Conservation (phyloP, 805 yeast genomes). For the Diddensiella caesifluorescens region DNA sequence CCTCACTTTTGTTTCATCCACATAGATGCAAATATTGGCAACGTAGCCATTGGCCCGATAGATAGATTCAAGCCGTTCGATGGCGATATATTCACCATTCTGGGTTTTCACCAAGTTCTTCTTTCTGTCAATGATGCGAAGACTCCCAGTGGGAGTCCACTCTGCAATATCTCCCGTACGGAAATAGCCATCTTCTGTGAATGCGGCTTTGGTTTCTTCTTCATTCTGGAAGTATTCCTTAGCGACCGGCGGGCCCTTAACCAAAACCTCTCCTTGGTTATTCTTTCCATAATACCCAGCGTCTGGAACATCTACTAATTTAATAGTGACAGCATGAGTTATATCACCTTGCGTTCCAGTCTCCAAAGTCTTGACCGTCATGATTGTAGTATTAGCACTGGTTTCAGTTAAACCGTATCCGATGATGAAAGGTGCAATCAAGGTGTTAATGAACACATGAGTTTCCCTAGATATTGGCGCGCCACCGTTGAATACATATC, state of each 20-base stretch:
- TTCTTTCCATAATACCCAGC: conserved; percentile 87
- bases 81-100: conserved; percentile 96
- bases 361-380: conserved; percentile 61
- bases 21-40: conserved; percentile 83
- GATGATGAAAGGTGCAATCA: conserved; percentile 79
- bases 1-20: conserved; percentile 80
- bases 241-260: conserved; percentile 68
- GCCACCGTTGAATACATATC: conserved; percentile 80
- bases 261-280: conserved; percentile 87
- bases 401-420: conserved; percentile 98
- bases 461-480: conserved; percentile 80
- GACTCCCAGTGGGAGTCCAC: conserved; percentile 76
- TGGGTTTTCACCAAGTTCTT: conserved; percentile 93
- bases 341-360: conserved; percentile 77
- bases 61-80: conserved; percentile 87
- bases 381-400: conserved; percentile 76
- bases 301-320: conserved; percentile 85
- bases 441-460: conserved; percentile 69
- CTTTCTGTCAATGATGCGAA: conserved; percentile 85
- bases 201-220: conserved; percentile 70
- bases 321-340: conserved; percentile 76
- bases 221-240: conserved; percentile 78
- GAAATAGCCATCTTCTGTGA: conserved; percentile 88
- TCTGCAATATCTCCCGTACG: conserved; percentile 95
- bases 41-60: conserved; percentile 81